These are phyloP conservation scores for Meripilus lineatus DNA, from an alignment of 1,284 basidiomycete genomes.

Conservation along the genomic window DNA sequence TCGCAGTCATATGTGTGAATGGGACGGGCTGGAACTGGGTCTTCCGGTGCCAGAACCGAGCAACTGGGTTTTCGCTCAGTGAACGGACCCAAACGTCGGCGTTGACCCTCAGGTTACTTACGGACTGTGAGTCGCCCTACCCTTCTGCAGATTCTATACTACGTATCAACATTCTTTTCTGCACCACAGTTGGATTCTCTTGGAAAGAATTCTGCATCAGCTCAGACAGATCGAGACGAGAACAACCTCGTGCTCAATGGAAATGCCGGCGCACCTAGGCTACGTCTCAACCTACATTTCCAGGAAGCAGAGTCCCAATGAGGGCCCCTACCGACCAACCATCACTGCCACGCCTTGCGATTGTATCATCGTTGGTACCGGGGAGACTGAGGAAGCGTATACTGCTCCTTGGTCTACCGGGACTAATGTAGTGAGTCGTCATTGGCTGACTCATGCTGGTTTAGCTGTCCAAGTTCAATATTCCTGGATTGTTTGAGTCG, in stretches of 20 bases:
- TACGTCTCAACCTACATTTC: slow-evolving; percentile 19
- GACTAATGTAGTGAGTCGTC: slow-evolving; percentile 39
- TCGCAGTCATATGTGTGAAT: slow-evolving; percentile 26
- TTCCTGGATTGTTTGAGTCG: slow-evolving; percentile 59
- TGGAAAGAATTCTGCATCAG: slow-evolving; percentile 43
- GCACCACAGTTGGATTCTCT: slow-evolving; percentile 51
- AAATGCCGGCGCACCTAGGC: slow-evolving; percentile 30
- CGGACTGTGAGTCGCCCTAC: slow-evolving; percentile 33
- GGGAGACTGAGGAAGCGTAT: slow-evolving; percentile 55
- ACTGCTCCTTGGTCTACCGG: slow-evolving; percentile 47
- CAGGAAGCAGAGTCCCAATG: slow-evolving; percentile 22
- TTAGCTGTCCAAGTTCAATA: slow-evolving; percentile 59
- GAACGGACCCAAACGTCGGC: slow-evolving; percentile 40
- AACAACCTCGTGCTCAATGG: slow-evolving; percentile 50
- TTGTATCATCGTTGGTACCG: slow-evolving; percentile 61
- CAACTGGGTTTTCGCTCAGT: slow-evolving; percentile 29
- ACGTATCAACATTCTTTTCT: background rate
- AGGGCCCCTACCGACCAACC: slow-evolving; percentile 34
- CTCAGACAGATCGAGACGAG: slow-evolving; percentile 44
- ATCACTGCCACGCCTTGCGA: slow-evolving; percentile 44
- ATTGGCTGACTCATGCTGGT: background rate
- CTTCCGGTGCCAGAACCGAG: slow-evolving; percentile 32
- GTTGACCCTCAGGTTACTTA: slow-evolving; percentile 38
- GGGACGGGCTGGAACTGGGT: slow-evolving; percentile 32
- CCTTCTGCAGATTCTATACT: background rate